phyloP scores from a whole-genome alignment of 805 yeast genomes.

The Kodamaea leandrae region DNA sequence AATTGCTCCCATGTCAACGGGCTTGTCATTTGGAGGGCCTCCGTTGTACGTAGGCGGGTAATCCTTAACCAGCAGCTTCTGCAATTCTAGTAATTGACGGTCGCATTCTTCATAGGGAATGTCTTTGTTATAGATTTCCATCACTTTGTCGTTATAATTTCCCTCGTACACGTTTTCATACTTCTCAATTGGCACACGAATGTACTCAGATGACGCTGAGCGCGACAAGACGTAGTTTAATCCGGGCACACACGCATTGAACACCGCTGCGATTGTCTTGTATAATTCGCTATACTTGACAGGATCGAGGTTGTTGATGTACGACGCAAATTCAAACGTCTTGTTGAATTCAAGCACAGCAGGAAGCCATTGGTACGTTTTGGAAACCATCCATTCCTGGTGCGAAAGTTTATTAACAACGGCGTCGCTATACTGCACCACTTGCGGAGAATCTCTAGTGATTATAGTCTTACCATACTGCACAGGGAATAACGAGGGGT shows the following conservation, averaged over 20 bases:
- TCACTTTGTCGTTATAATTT: no score
- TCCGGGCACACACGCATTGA: constrained; percentile 31
- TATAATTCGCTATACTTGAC: constrained; percentile 23
- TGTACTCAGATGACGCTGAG: constrained; percentile 17
- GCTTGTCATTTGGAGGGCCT: constrained; percentile 8
- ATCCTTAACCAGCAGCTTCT: background rate
- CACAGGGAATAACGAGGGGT: constrained; percentile 21
- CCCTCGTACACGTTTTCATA: background rate
- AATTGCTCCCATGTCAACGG: constrained; percentile 17
- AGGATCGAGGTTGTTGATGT: constrained; percentile 43
- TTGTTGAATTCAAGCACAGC: constrained; percentile 8
- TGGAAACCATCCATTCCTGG: constrained; percentile 11
- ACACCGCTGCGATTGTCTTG: constrained; percentile 27
- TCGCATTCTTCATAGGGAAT: background rate
- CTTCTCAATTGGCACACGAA: background rate
- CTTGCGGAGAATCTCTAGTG: no score
- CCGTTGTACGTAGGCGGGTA: background rate
- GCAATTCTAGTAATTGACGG: background rate
- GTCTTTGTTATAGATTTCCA: background rate
- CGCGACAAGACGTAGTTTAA: constrained; percentile 28
- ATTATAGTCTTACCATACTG: constrained; percentile 17
- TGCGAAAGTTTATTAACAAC: background rate
- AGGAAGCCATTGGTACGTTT: constrained; percentile 18
- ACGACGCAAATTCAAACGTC: constrained; percentile 28
- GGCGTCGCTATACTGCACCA: background rate